These are phyloP conservation scores for Clavariopsis aquatica DNA, from an alignment of 495 filamentous ascomycete species.

Conservation along the genomic window DNA sequence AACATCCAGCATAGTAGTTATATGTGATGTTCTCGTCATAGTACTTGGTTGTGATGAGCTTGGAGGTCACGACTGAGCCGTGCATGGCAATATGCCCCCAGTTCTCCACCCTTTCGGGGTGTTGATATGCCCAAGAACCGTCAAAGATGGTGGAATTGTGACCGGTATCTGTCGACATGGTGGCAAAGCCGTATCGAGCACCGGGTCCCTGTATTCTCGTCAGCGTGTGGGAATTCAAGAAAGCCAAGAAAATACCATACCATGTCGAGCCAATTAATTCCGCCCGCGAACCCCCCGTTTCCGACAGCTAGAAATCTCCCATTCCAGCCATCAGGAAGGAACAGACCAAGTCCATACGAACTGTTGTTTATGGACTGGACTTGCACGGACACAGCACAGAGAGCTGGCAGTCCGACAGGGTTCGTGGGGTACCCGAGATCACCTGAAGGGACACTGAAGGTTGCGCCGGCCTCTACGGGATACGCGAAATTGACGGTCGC, in stretches of 20 bases:
- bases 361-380: conserved; percentile 54
- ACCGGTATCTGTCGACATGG: conserved; percentile 58
- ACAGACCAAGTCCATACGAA: conserved; percentile 42
- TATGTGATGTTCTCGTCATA: conserved; percentile 49
- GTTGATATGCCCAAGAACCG: conserved; percentile 51
- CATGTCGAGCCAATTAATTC: conserved; percentile 59
- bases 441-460: conserved; percentile 52
- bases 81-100: conserved; percentile 58
- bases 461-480: conserved; percentile 53
- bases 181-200: conserved; percentile 52
- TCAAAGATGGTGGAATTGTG: conserved; percentile 50
- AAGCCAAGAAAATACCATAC: conserved; percentile 31
- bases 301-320: conserved; percentile 51
- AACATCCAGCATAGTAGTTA: conserved; percentile 61
- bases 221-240: not conserved
- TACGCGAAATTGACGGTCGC: conserved; percentile 30
- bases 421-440: conserved; percentile 50
- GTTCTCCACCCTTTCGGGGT: conserved; percentile 40
- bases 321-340: conserved; percentile 57
- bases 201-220: conserved; percentile 28
- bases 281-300: conserved; percentile 56
- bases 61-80: conserved; percentile 48
- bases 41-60: conserved; percentile 46
- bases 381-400: conserved; percentile 49
- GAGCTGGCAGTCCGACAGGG: conserved; percentile 58